A percentile compares a stretch with the other conserved stretches of the same genome.
phyloP scores from a whole-genome alignment of 1,284 basidiomycete species.

The Puccinia horiana region DNA sequence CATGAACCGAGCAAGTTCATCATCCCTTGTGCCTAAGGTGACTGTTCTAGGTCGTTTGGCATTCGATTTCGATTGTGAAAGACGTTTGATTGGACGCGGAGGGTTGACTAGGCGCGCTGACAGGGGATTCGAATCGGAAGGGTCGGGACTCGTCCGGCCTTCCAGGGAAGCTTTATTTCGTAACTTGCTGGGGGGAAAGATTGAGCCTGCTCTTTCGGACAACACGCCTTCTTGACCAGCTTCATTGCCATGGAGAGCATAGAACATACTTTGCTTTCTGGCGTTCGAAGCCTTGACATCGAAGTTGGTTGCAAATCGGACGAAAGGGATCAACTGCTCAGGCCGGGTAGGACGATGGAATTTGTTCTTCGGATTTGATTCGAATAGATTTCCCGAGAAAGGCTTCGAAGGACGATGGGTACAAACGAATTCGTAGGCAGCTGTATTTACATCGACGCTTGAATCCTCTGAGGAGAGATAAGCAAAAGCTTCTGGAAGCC shows the following conservation, averaged over 20 bases:
- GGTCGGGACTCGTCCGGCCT: neutral
- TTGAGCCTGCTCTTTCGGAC: neutral
- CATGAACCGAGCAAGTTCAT: constrained; percentile 43
- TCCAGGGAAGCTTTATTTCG: neutral
- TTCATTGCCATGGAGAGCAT: constrained; percentile 21
- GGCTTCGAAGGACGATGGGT: constrained; percentile 41
- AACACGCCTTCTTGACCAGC: constrained; percentile 38
- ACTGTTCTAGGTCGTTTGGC: neutral
- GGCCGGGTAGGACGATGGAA: constrained; percentile 21
- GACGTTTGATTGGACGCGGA: neutral
- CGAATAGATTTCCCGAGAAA: constrained; percentile 12
- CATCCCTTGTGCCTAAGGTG: constrained; percentile 24
- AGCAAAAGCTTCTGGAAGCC: constrained; percentile 35
- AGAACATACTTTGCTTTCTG: constrained; percentile 37
- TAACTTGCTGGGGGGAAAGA: neutral
- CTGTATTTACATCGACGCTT: constrained; percentile 2
- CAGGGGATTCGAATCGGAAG: neutral
- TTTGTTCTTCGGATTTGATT: neutral
- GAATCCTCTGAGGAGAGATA: constrained; percentile 8
- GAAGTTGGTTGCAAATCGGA: constrained; percentile 24
- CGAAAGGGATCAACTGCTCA: constrained; percentile 41
- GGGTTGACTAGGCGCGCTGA: neutral
- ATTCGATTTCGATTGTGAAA: neutral
- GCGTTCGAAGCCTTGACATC: constrained; percentile 26
- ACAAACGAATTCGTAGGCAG: constrained; percentile 37